Conservation (phyloP, 1,284 basidiomycete genomes). For the Sphagnurus paluster region DNA sequence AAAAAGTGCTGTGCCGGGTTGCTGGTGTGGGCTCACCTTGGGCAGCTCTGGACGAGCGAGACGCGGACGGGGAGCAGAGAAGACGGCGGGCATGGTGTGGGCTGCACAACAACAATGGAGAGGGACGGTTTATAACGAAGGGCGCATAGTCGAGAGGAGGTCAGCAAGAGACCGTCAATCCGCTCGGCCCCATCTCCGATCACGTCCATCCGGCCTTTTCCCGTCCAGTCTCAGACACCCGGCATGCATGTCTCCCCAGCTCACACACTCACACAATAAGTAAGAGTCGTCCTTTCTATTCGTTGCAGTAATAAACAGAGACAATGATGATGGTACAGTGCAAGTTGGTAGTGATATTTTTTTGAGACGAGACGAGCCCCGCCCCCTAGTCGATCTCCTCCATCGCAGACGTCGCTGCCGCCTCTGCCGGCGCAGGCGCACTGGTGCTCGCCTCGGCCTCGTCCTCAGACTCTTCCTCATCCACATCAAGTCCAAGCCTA, state of each 20-base stretch:
- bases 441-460: conserved; percentile 39
- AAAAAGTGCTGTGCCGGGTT: conserved; percentile 6
- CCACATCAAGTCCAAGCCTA: conserved; percentile 75
- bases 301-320: too few species aligned
- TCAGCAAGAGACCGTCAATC: too few species aligned
- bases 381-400: conserved; percentile 77
- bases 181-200: too few species aligned
- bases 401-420: conserved; percentile 73
- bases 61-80: conserved; percentile 12
- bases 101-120: background rate
- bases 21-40: conserved; percentile 3
- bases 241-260: too few species aligned
- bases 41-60: conserved; percentile 8
- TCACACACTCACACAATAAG: too few species aligned
- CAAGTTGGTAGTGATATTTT: background rate
- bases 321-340: background rate
- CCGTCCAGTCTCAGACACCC: too few species aligned
- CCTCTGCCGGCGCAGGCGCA: conserved; percentile 51
- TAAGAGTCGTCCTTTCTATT: too few species aligned
- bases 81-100: conserved; percentile 13
- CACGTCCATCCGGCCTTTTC: too few species aligned
- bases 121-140: conserved; percentile 5
- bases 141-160: conserved; percentile 9
- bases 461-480: conserved; percentile 67
- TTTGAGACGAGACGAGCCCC: conserved; percentile 6